Evolutionary conservation across 768 basidiomycete genomes (phyloP), one percentile per base, ranked within the genome.

Genomic region (Coprinopsis cinerea): DNA sequence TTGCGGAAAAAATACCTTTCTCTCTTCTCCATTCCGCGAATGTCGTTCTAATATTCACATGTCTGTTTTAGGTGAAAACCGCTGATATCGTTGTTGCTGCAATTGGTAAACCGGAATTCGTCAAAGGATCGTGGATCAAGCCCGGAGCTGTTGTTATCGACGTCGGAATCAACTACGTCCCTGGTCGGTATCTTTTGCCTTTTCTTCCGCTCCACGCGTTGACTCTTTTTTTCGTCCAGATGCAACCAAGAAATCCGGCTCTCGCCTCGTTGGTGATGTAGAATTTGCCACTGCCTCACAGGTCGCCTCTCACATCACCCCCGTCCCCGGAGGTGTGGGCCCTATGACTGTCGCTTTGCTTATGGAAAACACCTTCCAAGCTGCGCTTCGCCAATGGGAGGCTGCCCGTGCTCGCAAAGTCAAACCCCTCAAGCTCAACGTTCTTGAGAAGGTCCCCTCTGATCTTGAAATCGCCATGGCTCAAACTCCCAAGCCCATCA

Each of bases 341-440:
- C 96, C 96, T n/a, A 96, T 98, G 94, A 99, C 96, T 13, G 96
- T 99, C 51, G 96, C 96, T 18, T 77, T 97, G 73, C 82, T 99
- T 55, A 97, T 99, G 94, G 79, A 83, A 61, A 99, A 98, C 69
- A 95, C 94, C 1, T 71, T 92, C 56, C 72, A 76, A 55, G 86
- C 92, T 42, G 93, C 94, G 20, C 78, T 88, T 64, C 82, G 89
- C 45, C 76, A 82, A 44, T 93, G 88, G 78, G 80, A 87, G 55
- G 74, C 80, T 44, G 68, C 78, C 37, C 78, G 83, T 42, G 64
- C 76, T 11, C 78, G 82, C 49, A 84, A 82, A 60, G 67, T 93
- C 64, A 83, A 77, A 54, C 92, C 92, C 5, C 78, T 97, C 41
- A 79, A 81, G 51, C 77, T 99, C 40, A 76, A 85, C 58, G 69